Evolutionary conservation across 2,329 filamentous ascomycete species (phyloP), one percentile per base, ranked within the genome.

Genomic region (Bipolaris zeicola): DNA sequence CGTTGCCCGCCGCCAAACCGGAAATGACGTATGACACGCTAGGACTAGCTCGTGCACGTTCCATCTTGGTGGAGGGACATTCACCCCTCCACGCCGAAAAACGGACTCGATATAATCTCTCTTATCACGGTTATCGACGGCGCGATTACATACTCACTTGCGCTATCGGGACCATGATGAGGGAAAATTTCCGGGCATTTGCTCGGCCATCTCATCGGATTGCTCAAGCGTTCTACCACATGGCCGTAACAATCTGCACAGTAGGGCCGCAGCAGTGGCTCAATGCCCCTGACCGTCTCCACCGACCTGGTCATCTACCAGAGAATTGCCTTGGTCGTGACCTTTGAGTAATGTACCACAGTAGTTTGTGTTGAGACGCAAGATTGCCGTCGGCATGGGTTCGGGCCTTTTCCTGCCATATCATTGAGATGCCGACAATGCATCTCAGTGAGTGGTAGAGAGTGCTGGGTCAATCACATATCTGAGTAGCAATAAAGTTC

Each of bases 21-120:
- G 56, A 54, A 37, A 56, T 64, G 61, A 64, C 63, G 63, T 62
- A 56, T 52, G 48, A 43, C 26, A 33, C 20, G 28, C 50, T 45
- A 57, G 22, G 39, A 48, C 50, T 57, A 57, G 55, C 45, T 36
- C 33, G 16, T 33, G 55, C 55, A 57, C 55, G 55, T 47, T 18
- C 55, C 50, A 31, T 24, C 7, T 24, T n/a, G 39, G 52, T 58
- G 45, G 46, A 51, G 46, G 46, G 52, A 22, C 44, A 42, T 56
- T 61, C 60, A 58, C 36, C 44, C 33, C 41, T 46, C 43, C 31
- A 46, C 38, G 46, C 55, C 55, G 55, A 58, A 58, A 46, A 57
- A 48, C 57, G 53, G 57, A 47, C 52, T 56, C 11, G 22, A 28
- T 26, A 6, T 20, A 5, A 37, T 34, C 38, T 26, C 38, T 41